Conservation (phyloP, 2,329 filamentous ascomycete species). For the Pyricularia sp. region DNA sequence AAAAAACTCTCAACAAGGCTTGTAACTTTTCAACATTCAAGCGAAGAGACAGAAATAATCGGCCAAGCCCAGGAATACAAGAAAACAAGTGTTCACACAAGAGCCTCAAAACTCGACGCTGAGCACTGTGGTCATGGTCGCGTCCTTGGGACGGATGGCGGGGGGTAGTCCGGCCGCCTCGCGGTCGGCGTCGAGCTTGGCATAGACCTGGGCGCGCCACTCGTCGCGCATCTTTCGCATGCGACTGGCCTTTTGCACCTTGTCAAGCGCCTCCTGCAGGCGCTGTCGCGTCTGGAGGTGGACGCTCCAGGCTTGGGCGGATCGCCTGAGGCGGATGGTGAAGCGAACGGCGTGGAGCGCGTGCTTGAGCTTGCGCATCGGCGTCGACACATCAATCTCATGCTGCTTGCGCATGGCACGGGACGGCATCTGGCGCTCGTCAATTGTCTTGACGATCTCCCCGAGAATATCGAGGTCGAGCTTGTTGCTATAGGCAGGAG, state of each 20-base stretch:
- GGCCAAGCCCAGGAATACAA: background rate
- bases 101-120: background rate
- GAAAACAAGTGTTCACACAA: background rate
- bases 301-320: constrained; percentile 37
- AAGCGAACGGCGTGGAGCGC: constrained; percentile 34
- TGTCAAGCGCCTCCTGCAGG: constrained; percentile 39
- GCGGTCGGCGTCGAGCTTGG: background rate
- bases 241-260: constrained; percentile 33
- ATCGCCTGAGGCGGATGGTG: constrained; percentile 39
- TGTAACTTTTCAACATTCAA: background rate
- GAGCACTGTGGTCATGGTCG: background rate
- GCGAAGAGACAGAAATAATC: background rate
- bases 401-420: background rate
- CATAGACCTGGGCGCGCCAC: constrained; percentile 17
- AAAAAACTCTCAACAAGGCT: background rate
- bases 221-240: constrained; percentile 29
- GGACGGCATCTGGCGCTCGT: constrained; percentile 18
- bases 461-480: constrained; percentile 80
- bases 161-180: background rate
- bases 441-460: constrained; percentile 61
- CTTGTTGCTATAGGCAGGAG: constrained; percentile 61
- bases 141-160: background rate
- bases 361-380: constrained; percentile 7
- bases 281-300: constrained; percentile 40
- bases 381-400: constrained; percentile 11